These are phyloP conservation scores for Neonothopanus nambi DNA, from an alignment of 1,284 basidiomycete species.

Conservation along the genomic window DNA sequence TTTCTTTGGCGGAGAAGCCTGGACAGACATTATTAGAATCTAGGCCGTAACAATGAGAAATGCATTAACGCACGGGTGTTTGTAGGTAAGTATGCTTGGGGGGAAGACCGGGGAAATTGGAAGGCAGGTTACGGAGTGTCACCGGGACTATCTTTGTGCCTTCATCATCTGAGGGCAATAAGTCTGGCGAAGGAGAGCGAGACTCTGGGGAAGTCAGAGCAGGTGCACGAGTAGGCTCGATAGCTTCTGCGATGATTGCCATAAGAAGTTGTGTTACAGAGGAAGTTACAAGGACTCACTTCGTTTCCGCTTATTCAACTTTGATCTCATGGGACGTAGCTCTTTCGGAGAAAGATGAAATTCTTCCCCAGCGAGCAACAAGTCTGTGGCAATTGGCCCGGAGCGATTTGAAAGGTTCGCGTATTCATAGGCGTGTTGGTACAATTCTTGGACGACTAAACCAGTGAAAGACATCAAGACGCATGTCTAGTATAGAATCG, in stretches of 20 bases:
- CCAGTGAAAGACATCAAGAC: not conserved
- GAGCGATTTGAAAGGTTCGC: constrained; percentile 71
- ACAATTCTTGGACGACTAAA: constrained; percentile 64
- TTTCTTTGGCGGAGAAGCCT: constrained; percentile 76
- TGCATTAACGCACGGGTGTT: constrained; percentile 58
- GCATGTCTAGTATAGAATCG: not conserved
- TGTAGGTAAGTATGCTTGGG: constrained; percentile 82
- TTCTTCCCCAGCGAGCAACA: constrained; percentile 62
- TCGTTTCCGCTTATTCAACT: constrained; percentile 39
- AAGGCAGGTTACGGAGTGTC: constrained; percentile 64
- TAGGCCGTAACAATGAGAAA: not conserved
- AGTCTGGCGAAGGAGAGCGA: constrained; percentile 61
- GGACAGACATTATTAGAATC: constrained; percentile 8
- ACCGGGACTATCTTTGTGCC: constrained; percentile 34
- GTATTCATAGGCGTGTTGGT: constrained; percentile 69
- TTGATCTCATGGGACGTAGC: constrained; percentile 44
- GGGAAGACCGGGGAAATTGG: constrained; percentile 65
- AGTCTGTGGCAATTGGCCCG: constrained; percentile 58
- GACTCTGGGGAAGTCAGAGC: constrained; percentile 48
- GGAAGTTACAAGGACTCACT: constrained; percentile 21
- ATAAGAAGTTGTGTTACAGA: not conserved
- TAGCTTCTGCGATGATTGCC: constrained; percentile 17
- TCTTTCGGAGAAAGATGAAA: constrained; percentile 52
- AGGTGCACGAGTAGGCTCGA: constrained; percentile 25
- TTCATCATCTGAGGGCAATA: constrained; percentile 76